Percentiles rank a stretch among this genome's conserved stretches.
Conservation (phyloP, 2,329 filamentous ascomycete genomes). For the Colletotrichum sp. region DNA sequence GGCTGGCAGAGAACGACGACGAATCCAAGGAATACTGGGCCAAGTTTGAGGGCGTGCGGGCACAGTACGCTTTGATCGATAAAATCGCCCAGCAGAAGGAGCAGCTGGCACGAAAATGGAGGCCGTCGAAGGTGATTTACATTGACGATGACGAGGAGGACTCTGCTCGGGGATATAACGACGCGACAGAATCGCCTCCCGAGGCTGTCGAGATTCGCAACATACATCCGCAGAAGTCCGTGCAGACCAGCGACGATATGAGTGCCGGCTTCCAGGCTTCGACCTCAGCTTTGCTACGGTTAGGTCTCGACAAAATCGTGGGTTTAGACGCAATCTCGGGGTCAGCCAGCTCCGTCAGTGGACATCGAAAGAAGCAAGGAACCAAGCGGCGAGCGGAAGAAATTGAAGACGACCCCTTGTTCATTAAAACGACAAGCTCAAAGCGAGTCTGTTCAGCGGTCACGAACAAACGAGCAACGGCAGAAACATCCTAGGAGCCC, state of each 20-base stretch:
- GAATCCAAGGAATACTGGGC: background rate
- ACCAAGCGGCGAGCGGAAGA: background rate
- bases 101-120: background rate
- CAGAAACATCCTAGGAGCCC: background rate
- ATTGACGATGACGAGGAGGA: background rate
- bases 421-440: background rate
- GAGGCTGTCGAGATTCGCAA: background rate
- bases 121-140: rapidly evolving
- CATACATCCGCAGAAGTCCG: rapidly evolving
- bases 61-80: background rate
- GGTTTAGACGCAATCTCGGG: background rate
- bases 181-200: too few species aligned
- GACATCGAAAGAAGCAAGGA: background rate
- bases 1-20: background rate
- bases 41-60: background rate
- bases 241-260: background rate
- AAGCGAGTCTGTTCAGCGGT: background rate
- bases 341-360: rapidly evolving
- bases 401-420: background rate
- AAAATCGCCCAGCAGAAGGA: background rate
- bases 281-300: rapidly evolving
- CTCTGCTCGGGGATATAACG: background rate
- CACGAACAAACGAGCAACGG: background rate
- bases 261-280: background rate
- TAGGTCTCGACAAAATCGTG: too few species aligned